Evolutionary conservation across 163 green algal genomes (phyloP).

Genomic region (Coccomyxa subellipsoidea): DNA sequence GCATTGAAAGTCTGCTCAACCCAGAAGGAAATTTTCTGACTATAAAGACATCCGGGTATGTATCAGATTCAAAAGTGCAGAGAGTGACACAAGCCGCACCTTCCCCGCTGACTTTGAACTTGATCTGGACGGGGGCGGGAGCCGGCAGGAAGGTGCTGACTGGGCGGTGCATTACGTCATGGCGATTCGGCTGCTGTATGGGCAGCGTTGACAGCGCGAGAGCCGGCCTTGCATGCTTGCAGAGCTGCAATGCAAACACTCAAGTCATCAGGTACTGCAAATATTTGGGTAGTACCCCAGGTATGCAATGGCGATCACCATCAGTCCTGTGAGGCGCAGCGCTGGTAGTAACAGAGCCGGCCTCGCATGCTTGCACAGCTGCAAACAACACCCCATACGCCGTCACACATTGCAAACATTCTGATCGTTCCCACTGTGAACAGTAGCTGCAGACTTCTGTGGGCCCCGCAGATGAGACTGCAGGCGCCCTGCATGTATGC

Average conservation of each 20-base stretch:
- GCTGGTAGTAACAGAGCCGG: not conserved
- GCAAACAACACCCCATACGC: too few relatives aligned
- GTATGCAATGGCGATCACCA: too few relatives aligned
- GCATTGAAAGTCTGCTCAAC: too few relatives aligned
- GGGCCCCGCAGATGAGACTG: too few relatives aligned
- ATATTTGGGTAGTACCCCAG: too few relatives aligned
- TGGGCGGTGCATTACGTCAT: conserved; percentile 21
- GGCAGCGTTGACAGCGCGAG: conserved; percentile 37
- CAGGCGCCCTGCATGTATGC: too few relatives aligned
- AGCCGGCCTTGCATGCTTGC: conserved; percentile 20
- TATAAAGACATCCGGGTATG: too few relatives aligned
- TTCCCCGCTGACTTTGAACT: not conserved
- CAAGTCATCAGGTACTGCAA: not conserved
- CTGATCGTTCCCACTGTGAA: not conserved
- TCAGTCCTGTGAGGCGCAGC: too few relatives aligned
- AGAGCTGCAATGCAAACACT: not conserved
- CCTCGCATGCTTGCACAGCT: not conserved
- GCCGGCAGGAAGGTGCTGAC: not conserved
- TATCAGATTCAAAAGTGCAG: too few relatives aligned
- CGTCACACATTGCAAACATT: too few relatives aligned
- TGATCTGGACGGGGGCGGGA: not conserved
- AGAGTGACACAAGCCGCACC: not conserved
- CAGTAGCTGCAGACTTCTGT: not conserved
- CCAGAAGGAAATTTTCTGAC: too few relatives aligned
- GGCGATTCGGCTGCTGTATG: conserved; percentile 8